Percentiles rank a stretch among this genome's conserved stretches.
Conservation (phyloP, 176 grass and related monocot species). For the Rhynchospora tenuis region DNA sequence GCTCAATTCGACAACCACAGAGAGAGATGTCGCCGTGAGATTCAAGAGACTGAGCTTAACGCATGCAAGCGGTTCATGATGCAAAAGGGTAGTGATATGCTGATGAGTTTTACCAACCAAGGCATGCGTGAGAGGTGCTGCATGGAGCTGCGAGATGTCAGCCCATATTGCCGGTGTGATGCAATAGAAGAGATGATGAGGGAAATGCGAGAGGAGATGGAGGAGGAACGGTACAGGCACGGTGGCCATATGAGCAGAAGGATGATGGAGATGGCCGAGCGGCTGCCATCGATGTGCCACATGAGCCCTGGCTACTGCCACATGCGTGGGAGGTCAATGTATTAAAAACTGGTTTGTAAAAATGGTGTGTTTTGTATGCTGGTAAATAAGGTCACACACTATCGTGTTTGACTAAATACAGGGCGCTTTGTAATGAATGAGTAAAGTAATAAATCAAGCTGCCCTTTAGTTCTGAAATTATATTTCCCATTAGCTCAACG, state of each 20-base stretch:
- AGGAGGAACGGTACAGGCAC: background rate
- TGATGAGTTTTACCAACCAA: background rate
- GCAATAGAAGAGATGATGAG: slow-evolving; percentile 13
- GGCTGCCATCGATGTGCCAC: background rate
- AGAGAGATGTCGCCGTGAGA: background rate
- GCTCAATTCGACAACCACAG: slow-evolving; percentile 6
- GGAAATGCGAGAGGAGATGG: background rate
- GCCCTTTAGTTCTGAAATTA: background rate
- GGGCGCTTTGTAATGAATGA: background rate
- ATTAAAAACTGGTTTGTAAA: background rate
- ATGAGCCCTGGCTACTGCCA: background rate
- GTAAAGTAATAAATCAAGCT: background rate
- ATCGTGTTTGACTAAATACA: slow-evolving; percentile 9
- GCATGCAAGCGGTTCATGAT: background rate
- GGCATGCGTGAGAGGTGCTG: slow-evolving; percentile 9
- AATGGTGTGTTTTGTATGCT: background rate
- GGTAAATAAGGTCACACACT: background rate
- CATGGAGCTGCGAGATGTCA: background rate
- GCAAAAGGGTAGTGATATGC: background rate
- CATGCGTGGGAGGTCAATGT: background rate
- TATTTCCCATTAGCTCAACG: background rate
- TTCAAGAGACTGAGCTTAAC: background rate
- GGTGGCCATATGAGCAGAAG: background rate
- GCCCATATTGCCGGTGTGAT: slow-evolving; percentile 17
- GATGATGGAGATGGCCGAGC: background rate